Conservation (phyloP, 1,284 basidiomycete species). For the Xanthoconium separans region DNA sequence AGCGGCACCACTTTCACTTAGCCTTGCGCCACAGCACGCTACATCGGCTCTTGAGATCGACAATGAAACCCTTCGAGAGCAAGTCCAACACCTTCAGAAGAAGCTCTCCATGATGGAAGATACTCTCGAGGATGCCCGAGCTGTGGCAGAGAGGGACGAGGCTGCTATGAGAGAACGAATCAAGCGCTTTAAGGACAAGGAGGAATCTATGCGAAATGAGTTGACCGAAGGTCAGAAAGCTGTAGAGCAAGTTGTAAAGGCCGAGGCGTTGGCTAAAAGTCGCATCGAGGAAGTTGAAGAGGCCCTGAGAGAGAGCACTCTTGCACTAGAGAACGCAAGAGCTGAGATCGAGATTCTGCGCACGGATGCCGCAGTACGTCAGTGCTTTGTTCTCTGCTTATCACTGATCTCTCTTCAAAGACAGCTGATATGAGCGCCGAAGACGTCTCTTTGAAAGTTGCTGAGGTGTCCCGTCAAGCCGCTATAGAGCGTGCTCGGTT, state of each 20-base stretch:
- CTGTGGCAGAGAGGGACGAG: slow-evolving; percentile 74
- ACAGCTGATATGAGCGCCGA: slow-evolving; percentile 26
- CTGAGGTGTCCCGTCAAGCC: slow-evolving; percentile 41
- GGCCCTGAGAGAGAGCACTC: slow-evolving; percentile 85
- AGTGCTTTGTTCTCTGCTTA: neutral
- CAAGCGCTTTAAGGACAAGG: slow-evolving; percentile 74
- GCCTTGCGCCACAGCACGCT: slow-evolving; percentile 40
- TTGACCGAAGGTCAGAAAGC: slow-evolving; percentile 61
- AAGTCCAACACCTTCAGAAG: slow-evolving; percentile 81
- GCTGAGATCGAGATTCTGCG: slow-evolving; percentile 88
- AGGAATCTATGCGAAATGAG: slow-evolving; percentile 70
- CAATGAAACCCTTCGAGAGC: slow-evolving; percentile 87
- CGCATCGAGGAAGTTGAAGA: slow-evolving; percentile 84
- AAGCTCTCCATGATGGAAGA: slow-evolving; percentile 81
- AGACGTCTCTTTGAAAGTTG: slow-evolving; percentile 35
- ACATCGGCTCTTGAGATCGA: slow-evolving; percentile 82
- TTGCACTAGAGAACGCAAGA: slow-evolving; percentile 86
- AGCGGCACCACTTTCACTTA: slow-evolving; percentile 39
- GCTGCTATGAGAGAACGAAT: slow-evolving; percentile 62
- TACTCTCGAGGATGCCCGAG: slow-evolving; percentile 76
- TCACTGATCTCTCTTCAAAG: slow-evolving; percentile 18
- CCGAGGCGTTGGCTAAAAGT: slow-evolving; percentile 59
- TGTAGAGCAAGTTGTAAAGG: slow-evolving; percentile 59
- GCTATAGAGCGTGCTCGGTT: slow-evolving; percentile 45
- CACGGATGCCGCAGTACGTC: slow-evolving; percentile 71